These are phyloP conservation scores for Entrophospora sp. DNA, from an alignment of 192 early-diverging fungal genomes.

Conservation along the genomic window DNA sequence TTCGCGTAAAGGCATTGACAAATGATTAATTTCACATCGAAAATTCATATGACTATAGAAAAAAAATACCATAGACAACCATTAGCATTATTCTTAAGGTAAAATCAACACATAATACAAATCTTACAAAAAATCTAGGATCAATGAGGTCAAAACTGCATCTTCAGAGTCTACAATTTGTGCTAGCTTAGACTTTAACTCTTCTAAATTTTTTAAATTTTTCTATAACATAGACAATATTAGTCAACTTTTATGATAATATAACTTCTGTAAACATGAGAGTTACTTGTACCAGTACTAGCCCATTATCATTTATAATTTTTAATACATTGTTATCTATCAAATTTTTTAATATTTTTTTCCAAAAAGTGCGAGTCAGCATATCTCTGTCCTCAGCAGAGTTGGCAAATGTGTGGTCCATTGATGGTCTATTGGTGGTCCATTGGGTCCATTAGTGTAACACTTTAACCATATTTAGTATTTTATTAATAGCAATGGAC, in stretches of 20 bases:
- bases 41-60: slow-evolving; percentile 6
- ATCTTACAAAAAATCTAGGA: background rate
- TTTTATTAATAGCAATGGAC: too few species aligned
- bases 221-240: background rate
- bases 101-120: background rate
- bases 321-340: background rate
- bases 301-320: background rate
- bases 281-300: background rate
- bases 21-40: background rate
- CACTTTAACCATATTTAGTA: too few species aligned
- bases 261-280: background rate
- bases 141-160: background rate
- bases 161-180: background rate
- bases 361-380: background rate
- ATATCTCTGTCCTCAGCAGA: background rate
- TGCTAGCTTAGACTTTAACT: background rate
- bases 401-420: too few species aligned
- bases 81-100: background rate
- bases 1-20: background rate
- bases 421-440: too few species aligned
- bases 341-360: background rate
- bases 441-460: too few species aligned
- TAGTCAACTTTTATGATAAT: background rate
- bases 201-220: background rate
- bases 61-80: background rate